These are phyloP conservation scores for Mycena pura DNA, from an alignment of 768 basidiomycete genomes.

Conservation along the genomic window DNA sequence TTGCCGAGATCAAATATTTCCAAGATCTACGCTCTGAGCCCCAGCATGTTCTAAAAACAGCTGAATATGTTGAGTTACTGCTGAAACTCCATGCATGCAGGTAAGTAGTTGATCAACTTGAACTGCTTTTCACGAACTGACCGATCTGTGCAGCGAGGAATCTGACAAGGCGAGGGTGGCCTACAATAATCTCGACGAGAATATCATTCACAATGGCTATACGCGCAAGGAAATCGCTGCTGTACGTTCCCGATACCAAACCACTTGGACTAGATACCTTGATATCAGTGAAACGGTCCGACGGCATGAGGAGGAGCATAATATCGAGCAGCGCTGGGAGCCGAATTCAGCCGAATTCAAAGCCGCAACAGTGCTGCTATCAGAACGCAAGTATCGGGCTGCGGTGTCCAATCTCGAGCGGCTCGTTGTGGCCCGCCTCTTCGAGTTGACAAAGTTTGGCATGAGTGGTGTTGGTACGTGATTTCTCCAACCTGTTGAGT, in stretches of 20 bases:
- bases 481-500: background rate
- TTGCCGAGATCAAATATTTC: background rate
- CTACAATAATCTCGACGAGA: background rate
- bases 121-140: background rate
- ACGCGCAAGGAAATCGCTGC: background rate
- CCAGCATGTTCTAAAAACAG: background rate
- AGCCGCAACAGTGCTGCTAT: background rate
- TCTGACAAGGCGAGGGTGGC: background rate
- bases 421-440: slow-evolving; percentile 9
- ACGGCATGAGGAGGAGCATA: background rate
- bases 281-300: background rate
- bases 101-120: background rate
- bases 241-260: background rate
- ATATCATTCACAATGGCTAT: background rate
- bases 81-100: background rate
- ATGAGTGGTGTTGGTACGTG: slow-evolving; percentile 2
- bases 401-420: slow-evolving; percentile 7
- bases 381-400: slow-evolving; percentile 3
- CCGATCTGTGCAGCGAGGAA: background rate
- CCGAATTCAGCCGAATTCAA: background rate
- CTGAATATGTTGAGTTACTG: background rate
- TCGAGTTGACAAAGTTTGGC: slow-evolving; percentile 20
- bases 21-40: background rate
- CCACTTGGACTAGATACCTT: background rate
- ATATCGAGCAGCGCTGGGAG: background rate